A percentile compares a stretch with the other conserved stretches of the same genome.
Conservation (phyloP, 139 green algal genomes). For the Parachlorella kessleri region DNA sequence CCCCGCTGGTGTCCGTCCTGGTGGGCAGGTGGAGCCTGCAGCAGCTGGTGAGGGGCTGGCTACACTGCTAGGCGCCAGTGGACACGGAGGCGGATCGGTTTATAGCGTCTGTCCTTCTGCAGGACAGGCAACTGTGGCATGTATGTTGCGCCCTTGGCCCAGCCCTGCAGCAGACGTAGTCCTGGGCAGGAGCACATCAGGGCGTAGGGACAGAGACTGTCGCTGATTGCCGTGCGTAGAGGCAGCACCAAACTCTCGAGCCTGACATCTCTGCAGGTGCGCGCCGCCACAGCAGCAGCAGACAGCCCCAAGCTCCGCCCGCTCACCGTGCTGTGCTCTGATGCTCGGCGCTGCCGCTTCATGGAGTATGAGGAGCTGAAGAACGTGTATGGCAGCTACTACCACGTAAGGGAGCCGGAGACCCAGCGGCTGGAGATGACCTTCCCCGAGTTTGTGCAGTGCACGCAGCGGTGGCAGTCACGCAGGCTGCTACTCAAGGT, state of each 20-base stretch:
- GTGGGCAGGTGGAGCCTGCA: conserved; percentile 16
- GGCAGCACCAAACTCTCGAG: too few relatives aligned
- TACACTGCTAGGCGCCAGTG: too few relatives aligned
- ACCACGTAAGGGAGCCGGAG: conserved; percentile 70
- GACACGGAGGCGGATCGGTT: too few relatives aligned
- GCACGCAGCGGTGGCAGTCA: conserved; percentile 43
- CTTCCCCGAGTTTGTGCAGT: conserved; percentile 53
- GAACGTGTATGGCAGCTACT: conserved; percentile 61
- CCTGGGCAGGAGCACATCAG: too few relatives aligned
- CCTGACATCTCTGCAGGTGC: conserved; percentile 15
- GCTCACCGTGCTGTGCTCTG: conserved; percentile 50
- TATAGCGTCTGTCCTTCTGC: too few relatives aligned
- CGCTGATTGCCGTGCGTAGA: too few relatives aligned
- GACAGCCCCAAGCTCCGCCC: too few relatives aligned
- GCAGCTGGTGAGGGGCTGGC: conserved; percentile 19
- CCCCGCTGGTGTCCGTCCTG: conserved; percentile 17
- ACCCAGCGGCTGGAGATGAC: conserved; percentile 45
- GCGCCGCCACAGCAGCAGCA: background rate
- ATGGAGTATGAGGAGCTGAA: conserved; percentile 49
- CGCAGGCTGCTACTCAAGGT: conserved; percentile 36
- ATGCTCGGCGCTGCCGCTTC: conserved; percentile 50
- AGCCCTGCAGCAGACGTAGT: too few relatives aligned
- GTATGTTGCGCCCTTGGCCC: too few relatives aligned
- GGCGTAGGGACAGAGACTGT: too few relatives aligned
- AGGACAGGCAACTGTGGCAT: too few relatives aligned